Evolutionary conservation across 805 yeast genomes (phyloP).

Genomic region (Nakazawaea wickerhamii): DNA sequence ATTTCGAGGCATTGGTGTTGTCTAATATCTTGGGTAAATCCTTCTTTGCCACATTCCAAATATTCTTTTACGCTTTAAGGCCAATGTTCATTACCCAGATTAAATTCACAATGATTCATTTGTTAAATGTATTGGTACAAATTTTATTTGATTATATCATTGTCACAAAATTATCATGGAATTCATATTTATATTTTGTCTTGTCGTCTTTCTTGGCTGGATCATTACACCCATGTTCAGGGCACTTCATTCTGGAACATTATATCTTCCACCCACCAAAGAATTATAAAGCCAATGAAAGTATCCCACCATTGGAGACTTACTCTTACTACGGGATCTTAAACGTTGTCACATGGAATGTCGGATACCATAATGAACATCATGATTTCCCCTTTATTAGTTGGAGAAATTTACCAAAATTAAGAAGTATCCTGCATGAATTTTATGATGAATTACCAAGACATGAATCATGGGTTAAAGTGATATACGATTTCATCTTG

Average conservation of each 20-base stretch:
- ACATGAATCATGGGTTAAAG: slow-evolving; percentile 75
- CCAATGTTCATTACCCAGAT: slow-evolving; percentile 82
- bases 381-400: slow-evolving; percentile 94
- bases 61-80: slow-evolving; percentile 82
- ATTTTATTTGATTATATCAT: slow-evolving; percentile 51
- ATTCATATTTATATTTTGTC: slow-evolving; percentile 59
- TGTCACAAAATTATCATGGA: slow-evolving; percentile 57
- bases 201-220: slow-evolving; percentile 85
- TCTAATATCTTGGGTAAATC: slow-evolving; percentile 82
- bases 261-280: slow-evolving; percentile 61
- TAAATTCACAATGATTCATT: slow-evolving; percentile 69
- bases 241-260: slow-evolving; percentile 95
- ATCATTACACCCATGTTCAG: slow-evolving; percentile 89
- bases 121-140: slow-evolving; percentile 61
- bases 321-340: slow-evolving; percentile 83
- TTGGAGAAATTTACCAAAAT: slow-evolving; percentile 71
- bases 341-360: slow-evolving; percentile 82
- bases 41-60: slow-evolving; percentile 85
- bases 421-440: slow-evolving; percentile 66
- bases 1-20: slow-evolving; percentile 65
- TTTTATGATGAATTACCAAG: slow-evolving; percentile 77
- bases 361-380: slow-evolving; percentile 91
- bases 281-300: slow-evolving; percentile 23
- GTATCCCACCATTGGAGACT: slow-evolving; percentile 68
- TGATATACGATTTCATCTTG: slow-evolving; percentile 64